phyloP scores from a whole-genome alignment of 2,329 filamentous ascomycete species.

The Fusarium ramigenum region DNA sequence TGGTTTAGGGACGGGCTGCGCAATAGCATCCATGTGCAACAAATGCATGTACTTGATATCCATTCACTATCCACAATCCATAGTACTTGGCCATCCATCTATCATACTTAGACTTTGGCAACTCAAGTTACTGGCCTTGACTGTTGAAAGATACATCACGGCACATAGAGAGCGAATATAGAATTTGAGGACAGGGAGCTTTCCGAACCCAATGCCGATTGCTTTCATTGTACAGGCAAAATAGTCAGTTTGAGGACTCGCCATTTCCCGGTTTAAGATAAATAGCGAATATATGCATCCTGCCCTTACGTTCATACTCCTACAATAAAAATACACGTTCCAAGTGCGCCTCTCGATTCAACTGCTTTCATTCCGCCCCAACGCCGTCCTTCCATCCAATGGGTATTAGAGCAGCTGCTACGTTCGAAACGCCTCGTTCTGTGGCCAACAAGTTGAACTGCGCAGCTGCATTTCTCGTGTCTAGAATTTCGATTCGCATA shows the following conservation, averaged over 20 bases:
- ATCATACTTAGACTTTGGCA: background rate
- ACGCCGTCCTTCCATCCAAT: conserved; percentile 79
- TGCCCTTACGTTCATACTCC: background rate
- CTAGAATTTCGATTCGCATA: conserved; percentile 86
- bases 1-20: background rate
- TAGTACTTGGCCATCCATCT: too few relatives aligned
- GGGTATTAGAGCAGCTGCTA: conserved; percentile 89
- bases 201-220: background rate
- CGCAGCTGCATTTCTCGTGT: conserved; percentile 92
- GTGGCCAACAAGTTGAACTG: conserved; percentile 97
- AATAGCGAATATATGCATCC: background rate
- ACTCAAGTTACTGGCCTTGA: background rate
- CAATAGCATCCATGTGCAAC: background rate
- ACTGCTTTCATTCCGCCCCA: conserved; percentile 47
- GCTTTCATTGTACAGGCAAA: background rate
- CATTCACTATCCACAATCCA: background rate
- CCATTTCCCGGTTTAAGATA: background rate
- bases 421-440: conserved; percentile 84
- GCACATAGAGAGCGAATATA: background rate
- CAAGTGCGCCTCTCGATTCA: background rate
- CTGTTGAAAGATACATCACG: background rate
- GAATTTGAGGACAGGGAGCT: background rate
- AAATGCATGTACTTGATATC: background rate
- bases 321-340: conserved; percentile 22
- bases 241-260: background rate